Evolutionary conservation across 805 yeast genomes (phyloP).

Genomic region (Metschnikowia proteae): DNA sequence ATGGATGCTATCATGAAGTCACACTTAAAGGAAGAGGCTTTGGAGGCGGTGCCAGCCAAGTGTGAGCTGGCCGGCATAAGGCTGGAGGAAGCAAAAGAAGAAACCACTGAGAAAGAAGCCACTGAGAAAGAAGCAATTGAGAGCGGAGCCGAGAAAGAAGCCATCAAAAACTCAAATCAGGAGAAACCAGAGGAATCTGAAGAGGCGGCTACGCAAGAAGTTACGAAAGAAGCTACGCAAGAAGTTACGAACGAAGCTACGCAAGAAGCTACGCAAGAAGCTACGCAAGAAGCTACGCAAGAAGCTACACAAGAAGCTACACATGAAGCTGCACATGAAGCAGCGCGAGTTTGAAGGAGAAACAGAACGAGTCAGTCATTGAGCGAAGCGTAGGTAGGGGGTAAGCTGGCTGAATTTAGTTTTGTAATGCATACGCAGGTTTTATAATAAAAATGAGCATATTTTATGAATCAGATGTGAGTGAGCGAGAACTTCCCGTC

Average conservation of each 20-base stretch:
- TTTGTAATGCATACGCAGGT: background rate
- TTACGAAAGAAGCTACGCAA: no score
- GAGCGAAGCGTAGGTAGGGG: background rate
- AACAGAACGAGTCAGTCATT: background rate
- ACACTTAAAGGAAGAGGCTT: conserved; percentile 4
- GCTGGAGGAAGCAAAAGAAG: background rate
- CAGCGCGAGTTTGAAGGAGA: background rate
- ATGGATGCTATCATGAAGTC: conserved; percentile 44
- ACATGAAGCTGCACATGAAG: background rate
- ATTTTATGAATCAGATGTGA: background rate
- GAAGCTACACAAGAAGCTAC: no score
- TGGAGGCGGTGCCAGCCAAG: background rate
- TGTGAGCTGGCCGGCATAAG: background rate
- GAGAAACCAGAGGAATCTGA: background rate
- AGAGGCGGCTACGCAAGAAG: background rate
- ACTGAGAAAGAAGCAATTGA: background rate
- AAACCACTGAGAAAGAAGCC: background rate
- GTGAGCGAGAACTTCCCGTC: conserved; percentile 10
- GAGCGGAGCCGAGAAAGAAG: background rate
- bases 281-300: no score
- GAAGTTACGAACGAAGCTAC: no score
- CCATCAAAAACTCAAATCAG: background rate
- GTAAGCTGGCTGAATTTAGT: background rate
- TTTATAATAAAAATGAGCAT: background rate
- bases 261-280: background rate